These are phyloP conservation scores for Solanum chmielewskii DNA, from an alignment of 257 asterid species.

Conservation along the genomic window DNA sequence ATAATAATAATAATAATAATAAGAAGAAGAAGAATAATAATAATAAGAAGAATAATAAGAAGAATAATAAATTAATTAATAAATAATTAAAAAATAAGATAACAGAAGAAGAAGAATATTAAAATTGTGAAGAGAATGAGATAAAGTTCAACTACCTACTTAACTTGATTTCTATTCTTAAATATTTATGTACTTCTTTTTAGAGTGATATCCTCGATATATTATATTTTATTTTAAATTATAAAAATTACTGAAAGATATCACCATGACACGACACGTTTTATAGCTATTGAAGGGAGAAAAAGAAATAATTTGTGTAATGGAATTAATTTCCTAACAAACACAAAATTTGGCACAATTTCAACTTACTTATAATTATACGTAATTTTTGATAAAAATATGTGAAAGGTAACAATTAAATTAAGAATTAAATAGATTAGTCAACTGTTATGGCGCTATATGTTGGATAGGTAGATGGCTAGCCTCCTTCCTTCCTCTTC, in stretches of 20 bases:
- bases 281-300: not conserved
- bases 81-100: not conserved
- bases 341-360: not conserved
- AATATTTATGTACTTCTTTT: too few relatives aligned
- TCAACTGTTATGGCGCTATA: not conserved
- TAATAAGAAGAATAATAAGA: too few relatives aligned
- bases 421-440: not conserved
- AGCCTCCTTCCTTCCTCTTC: not conserved
- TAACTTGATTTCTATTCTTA: too few relatives aligned
- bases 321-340: not conserved
- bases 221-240: too few relatives aligned
- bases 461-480: not conserved
- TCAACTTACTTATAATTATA: too few relatives aligned
- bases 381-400: too few relatives aligned
- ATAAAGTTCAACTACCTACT: not conserved
- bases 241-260: too few relatives aligned
- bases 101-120: not conserved
- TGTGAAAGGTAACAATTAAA: too few relatives aligned
- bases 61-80: too few relatives aligned
- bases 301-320: too few relatives aligned
- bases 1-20: not conserved
- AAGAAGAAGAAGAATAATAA: not conserved
- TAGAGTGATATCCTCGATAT: not conserved
- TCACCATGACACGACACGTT: not conserved
- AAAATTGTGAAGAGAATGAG: not conserved